These are phyloP conservation scores for Echium plantagineum DNA, from an alignment of 257 asterid species.

Conservation along the genomic window DNA sequence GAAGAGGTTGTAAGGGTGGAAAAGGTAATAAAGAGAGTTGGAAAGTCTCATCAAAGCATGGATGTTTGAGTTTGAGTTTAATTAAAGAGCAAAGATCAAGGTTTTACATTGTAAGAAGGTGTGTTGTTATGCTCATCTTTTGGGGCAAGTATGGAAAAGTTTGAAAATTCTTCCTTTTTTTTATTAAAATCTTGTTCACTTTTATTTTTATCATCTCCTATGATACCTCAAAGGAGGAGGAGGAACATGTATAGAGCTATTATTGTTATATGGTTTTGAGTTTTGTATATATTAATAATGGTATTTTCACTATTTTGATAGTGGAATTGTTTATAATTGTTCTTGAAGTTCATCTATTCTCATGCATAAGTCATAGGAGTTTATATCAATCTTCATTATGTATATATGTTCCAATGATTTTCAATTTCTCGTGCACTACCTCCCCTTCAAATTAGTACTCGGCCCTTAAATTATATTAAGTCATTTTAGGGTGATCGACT, in stretches of 20 bases:
- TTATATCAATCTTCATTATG: neutral
- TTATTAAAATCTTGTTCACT: neutral
- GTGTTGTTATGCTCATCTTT: constrained; percentile 24
- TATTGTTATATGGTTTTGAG: neutral
- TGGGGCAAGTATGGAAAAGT: constrained; percentile 26
- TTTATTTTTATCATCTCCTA: neutral
- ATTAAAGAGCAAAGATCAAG: constrained; percentile 24
- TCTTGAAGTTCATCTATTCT: neutral
- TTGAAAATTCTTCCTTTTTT: neutral
- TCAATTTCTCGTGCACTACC: no score
- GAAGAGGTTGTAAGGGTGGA: constrained; percentile 11
- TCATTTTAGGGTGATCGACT: no score
- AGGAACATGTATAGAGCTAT: neutral
- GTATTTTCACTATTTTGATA: no score
- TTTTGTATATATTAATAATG: no score
- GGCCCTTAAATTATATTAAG: no score
- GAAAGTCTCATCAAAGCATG: neutral
- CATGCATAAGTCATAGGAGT: neutral
- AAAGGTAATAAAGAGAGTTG: neutral
- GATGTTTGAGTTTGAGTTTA: constrained; percentile 16
- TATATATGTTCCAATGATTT: no score
- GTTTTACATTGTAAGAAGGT: constrained; percentile 24
- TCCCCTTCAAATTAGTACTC: no score
- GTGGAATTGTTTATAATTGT: no score
- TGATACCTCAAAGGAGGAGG: constrained; percentile 3